Conservation (phyloP, 2,329 filamentous ascomycete species). For the Verticillium longisporum region DNA sequence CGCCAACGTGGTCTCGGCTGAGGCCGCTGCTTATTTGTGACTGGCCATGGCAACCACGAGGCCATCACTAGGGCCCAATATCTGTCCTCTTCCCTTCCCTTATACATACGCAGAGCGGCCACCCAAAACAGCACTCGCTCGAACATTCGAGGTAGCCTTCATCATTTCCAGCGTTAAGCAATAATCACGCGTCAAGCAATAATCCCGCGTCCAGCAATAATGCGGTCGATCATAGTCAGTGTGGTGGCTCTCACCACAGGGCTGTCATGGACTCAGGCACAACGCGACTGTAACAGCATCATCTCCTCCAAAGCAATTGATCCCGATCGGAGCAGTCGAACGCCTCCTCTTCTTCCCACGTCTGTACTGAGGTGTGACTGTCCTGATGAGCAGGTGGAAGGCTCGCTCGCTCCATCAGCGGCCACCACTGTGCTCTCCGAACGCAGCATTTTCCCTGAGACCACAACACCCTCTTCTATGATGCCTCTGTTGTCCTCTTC, state of each 20-base stretch:
- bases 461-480: neutral
- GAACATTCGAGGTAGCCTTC: no score
- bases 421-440: neutral
- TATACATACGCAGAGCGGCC: no score
- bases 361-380: neutral
- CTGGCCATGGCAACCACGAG: neutral
- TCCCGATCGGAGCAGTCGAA: neutral
- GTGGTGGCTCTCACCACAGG: neutral
- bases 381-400: neutral
- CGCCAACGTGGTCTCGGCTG: neutral
- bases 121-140: no score
- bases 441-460: neutral
- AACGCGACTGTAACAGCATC: neutral
- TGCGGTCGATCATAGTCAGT: neutral
- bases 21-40: no score
- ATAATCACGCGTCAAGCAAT: no score
- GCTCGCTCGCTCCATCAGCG: neutral
- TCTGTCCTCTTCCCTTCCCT: neutral
- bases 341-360: neutral
- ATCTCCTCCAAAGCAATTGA: neutral
- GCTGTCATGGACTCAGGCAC: neutral
- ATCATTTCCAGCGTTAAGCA: no score
- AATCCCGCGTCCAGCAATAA: neutral
- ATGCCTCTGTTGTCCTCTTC: neutral
- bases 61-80: neutral